Base-by-base conservation (phyloP, 345 rosid genomes). In the Citrus glauca region DNA sequence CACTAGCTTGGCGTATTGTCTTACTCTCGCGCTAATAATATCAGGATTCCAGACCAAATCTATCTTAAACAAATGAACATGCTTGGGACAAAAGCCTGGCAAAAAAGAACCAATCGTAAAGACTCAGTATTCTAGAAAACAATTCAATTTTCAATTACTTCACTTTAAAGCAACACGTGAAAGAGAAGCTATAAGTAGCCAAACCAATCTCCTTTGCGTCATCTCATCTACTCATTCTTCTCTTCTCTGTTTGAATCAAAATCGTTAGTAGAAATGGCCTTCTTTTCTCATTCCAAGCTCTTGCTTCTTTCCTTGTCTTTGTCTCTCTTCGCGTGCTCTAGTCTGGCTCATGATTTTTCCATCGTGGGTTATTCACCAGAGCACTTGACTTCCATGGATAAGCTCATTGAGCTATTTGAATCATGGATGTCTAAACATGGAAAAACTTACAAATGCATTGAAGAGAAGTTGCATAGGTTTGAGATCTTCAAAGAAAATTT, bases 401-500 rank as follows among this genome's bases (percentile, higher is more conserved):
- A 74, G 84, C 92, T 91, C 77, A 59, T 87, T 4, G 89, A 89
- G 71, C 90, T 91, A 48, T 92, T 92, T 11, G 94, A 94, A 27
- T 78, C 85, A n/a, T 91, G 98, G 98, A 83, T 88, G 82, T 86
- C 88, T 0, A 87, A 84, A 63, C 92, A 91, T 67, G 88, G 81
- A 56, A 94, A 91, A 81, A 82, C 82, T 25, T 92, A 91, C 72
- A 83, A 90, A 4, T 81, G 84, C 66, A 82, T 89, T 25, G 94
- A 91, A 71, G 95, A 92, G 86, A 92, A 89, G 84, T 71, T 89
- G 37, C 85, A 68, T 59, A 84, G 95, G 79, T 91, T 91, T 65
- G 94, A 90, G 78, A 77, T 90, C 63, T 94, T 92, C 85, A 89
- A 77, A 82, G 95, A 89, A 40, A 94, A 94, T 80, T 85, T 92